Evolutionary conservation across 2,329 filamentous ascomycete genomes (phyloP).

Genomic region (Trichothecium roseum): DNA sequence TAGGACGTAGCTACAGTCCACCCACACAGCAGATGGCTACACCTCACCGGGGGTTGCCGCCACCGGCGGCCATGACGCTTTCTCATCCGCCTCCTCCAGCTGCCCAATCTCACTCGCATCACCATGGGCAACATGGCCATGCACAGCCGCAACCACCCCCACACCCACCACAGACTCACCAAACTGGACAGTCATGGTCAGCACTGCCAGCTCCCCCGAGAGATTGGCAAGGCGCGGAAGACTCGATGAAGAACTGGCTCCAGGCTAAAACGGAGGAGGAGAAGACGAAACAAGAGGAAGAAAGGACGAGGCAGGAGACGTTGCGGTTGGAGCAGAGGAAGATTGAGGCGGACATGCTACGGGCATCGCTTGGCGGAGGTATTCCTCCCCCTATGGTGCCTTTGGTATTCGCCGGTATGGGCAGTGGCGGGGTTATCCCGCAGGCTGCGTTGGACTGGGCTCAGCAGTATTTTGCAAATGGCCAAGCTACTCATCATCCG

Average conservation of each 20-base stretch:
- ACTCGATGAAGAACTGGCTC: constrained; percentile 63
- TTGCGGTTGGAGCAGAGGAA: constrained; percentile 61
- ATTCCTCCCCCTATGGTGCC: constrained; percentile 67
- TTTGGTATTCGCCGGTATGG: constrained; percentile 64
- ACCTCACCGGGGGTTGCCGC: constrained; percentile 59
- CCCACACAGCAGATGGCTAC: constrained; percentile 53
- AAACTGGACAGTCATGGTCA: constrained; percentile 24
- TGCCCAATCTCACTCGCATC: constrained; percentile 9
- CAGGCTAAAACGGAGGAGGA: constrained; percentile 65
- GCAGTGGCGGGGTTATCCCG: constrained; percentile 45
- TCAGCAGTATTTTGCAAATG: constrained; percentile 52
- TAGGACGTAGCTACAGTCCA: constrained; percentile 35
- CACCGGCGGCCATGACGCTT: constrained; percentile 55
- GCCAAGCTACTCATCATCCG: constrained; percentile 36
- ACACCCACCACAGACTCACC: constrained; percentile 12
- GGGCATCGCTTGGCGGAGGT: constrained; percentile 56
- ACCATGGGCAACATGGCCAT: constrained; percentile 6
- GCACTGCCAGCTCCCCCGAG: constrained; percentile 54
- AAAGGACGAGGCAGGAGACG: constrained; percentile 54
- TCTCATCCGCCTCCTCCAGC: constrained; percentile 29
- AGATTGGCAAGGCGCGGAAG: constrained; percentile 58
- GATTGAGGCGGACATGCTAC: constrained; percentile 63
- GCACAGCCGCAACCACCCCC: constrained; percentile 20
- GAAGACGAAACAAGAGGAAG: constrained; percentile 62
- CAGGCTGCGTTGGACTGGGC: constrained; percentile 56